Evolutionary conservation across 768 basidiomycete genomes (phyloP).

Genomic region (Mycena venus): DNA sequence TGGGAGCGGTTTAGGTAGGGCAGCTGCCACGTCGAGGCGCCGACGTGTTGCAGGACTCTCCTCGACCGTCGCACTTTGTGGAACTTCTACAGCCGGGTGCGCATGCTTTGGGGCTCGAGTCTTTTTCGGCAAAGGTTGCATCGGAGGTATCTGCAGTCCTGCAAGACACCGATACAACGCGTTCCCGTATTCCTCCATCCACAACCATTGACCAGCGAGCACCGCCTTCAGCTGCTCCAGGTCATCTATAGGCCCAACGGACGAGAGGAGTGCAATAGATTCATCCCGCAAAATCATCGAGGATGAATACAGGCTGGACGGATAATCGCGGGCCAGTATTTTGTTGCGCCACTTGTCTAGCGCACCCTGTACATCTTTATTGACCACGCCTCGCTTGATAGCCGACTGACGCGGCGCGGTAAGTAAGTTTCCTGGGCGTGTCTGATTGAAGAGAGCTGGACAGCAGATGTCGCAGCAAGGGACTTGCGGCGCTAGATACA

Average conservation of each 20-base stretch:
- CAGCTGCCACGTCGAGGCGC: too few relatives aligned
- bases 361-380: conserved; percentile 1
- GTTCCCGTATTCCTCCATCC: conserved; percentile 32
- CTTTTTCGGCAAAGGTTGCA: neutral
- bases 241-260: conserved; percentile 31
- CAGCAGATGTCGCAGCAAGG: neutral
- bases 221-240: conserved; percentile 10
- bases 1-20: too few relatives aligned
- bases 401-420: neutral
- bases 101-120: neutral
- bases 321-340: conserved; percentile 27
- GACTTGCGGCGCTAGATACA: neutral
- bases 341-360: conserved; percentile 31
- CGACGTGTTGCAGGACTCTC: too few relatives aligned
- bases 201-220: conserved; percentile 35
- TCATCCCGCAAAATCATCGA: conserved; percentile 30
- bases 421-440: neutral
- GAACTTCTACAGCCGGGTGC: too few relatives aligned
- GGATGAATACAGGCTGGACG: conserved; percentile 12
- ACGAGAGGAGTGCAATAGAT: conserved; percentile 29
- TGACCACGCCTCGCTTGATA: conserved; percentile 22
- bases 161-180: neutral
- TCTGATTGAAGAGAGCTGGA: neutral
- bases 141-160: neutral
- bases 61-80: too few relatives aligned